phyloP scores from a whole-genome alignment of 2,329 filamentous ascomycete species.

The Penicillium sp. region DNA sequence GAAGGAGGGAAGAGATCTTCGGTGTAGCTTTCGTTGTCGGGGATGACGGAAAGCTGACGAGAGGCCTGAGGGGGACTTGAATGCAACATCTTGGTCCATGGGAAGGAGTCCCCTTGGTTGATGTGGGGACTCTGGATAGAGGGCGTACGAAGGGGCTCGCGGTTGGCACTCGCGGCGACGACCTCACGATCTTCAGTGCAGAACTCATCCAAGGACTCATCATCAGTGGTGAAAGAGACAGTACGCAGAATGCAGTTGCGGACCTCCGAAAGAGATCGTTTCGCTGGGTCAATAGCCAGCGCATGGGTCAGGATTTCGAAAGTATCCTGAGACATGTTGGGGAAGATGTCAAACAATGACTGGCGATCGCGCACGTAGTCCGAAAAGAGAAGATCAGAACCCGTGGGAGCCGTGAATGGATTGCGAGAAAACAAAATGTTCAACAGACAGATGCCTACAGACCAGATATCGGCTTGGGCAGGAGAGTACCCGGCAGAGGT shows the following conservation, averaged over 20 bases:
- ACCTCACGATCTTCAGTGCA: slow-evolving; percentile 79
- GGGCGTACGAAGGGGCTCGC: slow-evolving; percentile 92
- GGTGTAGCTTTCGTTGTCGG: slow-evolving; percentile 74
- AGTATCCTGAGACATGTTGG: slow-evolving; percentile 97
- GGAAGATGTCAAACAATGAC: slow-evolving; percentile 96
- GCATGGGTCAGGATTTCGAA: slow-evolving; percentile 91
- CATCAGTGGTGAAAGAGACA: slow-evolving; percentile 89
- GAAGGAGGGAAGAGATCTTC: slow-evolving; percentile 87
- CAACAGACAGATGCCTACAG: slow-evolving; percentile 92
- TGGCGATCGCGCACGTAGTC: slow-evolving; percentile 94
- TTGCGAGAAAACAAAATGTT: slow-evolving; percentile 98
- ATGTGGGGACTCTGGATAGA: slow-evolving; percentile 87
- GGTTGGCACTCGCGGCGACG: slow-evolving; percentile 80
- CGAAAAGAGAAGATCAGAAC: slow-evolving; percentile 88
- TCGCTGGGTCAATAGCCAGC: slow-evolving; percentile 86
- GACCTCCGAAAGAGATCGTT: slow-evolving; percentile 78
- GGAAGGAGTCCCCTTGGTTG: slow-evolving; percentile 78
- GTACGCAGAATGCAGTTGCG: slow-evolving; percentile 78
- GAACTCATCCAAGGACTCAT: slow-evolving; percentile 92
- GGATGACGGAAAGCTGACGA: slow-evolving; percentile 86
- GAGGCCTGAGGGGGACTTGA: slow-evolving; percentile 70
- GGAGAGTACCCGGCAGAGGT: slow-evolving; percentile 86
- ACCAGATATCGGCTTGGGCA: slow-evolving; percentile 93
- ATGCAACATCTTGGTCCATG: slow-evolving; percentile 90
- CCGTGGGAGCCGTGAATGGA: slow-evolving; percentile 87